Evolutionary conservation across 83 land plant species (phyloP), one percentile per base, ranked within the genome.

Genomic region (Picea abies): DNA sequence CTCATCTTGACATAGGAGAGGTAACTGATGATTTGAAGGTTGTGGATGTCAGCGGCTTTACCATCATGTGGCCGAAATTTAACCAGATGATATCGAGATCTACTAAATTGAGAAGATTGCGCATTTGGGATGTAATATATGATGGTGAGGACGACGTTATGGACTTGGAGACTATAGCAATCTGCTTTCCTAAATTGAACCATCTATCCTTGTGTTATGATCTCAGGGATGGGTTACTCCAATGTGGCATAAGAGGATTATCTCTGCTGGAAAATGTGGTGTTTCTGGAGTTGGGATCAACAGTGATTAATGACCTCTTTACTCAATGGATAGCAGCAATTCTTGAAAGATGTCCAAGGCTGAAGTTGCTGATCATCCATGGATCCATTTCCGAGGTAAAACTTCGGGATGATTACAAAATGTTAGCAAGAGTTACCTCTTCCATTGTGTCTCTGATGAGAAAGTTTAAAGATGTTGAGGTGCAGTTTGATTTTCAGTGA

Each of bases 291-390:
- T 78, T 95, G 67, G 96, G 94, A 22, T 93, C 94, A 84, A 79
- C 84, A 9, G 88, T 84, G 22, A 88, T 95, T 39, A 93, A 78
- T 84, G 92, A 95, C 66, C 80, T 88, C 16, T 95, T 90, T 82
- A 81, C 88, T 0, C 86, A 84, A 9, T 95, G 96, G 96, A 91
- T 90, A 41, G 88, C 84, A 63, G 91, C 88, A 9, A 73, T 95
- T 63, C 85, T 95, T 23, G 90, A 87, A 64, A 80, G 94, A 89
- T 95, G 97, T 67, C 97, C 97, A 11, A 88, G 85, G 82, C 86
- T 95, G 16, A 90, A 82, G 71, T 87, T 82, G 81, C 60, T 95
- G 73, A 85, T 89, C 23, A 90, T 95, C 12, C 86, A 87, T 84
- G 98, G 93, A 26, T 49, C 64, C 79, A 81, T 95, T 61, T 93